A percentile compares a stretch with the other conserved stretches of the same genome.
These are phyloP conservation scores for Triangularia setosa DNA, from an alignment of 2,329 filamentous ascomycete genomes.

Conservation along the genomic window DNA sequence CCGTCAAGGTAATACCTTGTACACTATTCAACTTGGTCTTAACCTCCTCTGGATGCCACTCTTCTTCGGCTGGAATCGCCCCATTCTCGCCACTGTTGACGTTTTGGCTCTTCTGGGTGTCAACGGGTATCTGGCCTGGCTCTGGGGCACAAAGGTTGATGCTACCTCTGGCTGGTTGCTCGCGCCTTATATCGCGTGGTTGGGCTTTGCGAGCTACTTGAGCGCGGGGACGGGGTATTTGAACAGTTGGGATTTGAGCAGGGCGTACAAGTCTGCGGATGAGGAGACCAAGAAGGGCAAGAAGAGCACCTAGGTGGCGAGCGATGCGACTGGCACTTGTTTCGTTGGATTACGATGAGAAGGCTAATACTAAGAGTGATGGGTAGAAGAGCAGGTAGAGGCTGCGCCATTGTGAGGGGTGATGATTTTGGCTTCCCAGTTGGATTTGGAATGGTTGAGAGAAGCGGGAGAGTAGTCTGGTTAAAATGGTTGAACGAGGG, in stretches of 20 bases:
- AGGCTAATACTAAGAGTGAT: no score
- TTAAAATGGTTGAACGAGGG: neutral
- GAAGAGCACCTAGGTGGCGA: neutral
- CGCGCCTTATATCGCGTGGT: conserved; percentile 80
- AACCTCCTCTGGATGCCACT: conserved; percentile 91
- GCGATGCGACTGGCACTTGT: no score
- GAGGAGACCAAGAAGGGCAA: conserved; percentile 9
- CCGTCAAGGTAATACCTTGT: conserved; percentile 70
- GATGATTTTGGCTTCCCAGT: no score
- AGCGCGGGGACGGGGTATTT: conserved; percentile 64
- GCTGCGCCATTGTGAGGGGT: no score
- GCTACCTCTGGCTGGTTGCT: conserved; percentile 67
- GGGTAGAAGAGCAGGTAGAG: no score
- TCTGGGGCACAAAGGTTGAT: conserved; percentile 70
- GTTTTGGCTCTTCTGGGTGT: conserved; percentile 68
- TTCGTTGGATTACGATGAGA: no score
- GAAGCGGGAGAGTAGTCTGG: no score
- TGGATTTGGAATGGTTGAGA: no score
- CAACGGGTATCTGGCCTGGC: conserved; percentile 68
- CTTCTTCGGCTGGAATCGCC: conserved; percentile 76
- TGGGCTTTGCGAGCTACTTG: conserved; percentile 83
- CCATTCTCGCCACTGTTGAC: conserved; percentile 70
- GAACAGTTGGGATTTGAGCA: conserved; percentile 61
- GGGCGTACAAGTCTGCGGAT: conserved; percentile 23
- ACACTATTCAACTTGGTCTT: conserved; percentile 78